phyloP scores from a whole-genome alignment of 805 yeast species.

The Wickerhamiella allomyrinae region DNA sequence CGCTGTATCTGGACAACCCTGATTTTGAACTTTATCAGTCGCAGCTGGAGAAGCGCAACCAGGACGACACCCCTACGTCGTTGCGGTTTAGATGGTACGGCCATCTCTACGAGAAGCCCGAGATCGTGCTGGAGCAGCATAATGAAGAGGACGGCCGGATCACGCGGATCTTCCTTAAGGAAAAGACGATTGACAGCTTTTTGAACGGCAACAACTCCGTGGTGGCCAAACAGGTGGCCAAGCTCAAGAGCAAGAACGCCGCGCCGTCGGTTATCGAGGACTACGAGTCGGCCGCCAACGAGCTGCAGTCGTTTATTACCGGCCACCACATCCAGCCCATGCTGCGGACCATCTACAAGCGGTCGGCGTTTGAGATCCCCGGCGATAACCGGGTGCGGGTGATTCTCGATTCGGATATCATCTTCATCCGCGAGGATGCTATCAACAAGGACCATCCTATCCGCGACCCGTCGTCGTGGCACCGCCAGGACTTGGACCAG shows the following conservation, averaged over 20 bases:
- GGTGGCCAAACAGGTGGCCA: constrained; percentile 40
- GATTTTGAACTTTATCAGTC: constrained; percentile 75
- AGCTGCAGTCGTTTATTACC: constrained; percentile 46
- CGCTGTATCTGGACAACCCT: constrained; percentile 75
- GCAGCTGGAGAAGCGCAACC: constrained; percentile 48
- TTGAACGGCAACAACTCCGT: constrained; percentile 36
- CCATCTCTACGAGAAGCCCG: constrained; percentile 56
- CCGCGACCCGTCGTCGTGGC: constrained; percentile 84
- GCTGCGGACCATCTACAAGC: constrained; percentile 69
- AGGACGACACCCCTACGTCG: constrained; percentile 45
- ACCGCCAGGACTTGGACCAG: constrained; percentile 73
- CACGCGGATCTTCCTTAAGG: constrained; percentile 55
- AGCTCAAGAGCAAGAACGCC: constrained; percentile 49
- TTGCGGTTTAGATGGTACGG: constrained; percentile 88
- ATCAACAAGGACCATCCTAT: constrained; percentile 76
- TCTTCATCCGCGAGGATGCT: constrained; percentile 80
- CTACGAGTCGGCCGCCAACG: constrained; percentile 40
- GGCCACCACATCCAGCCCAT: constrained; percentile 67
- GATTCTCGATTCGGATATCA: constrained; percentile 75
- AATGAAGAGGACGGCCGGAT: constrained; percentile 32
- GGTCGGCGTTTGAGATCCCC: constrained; percentile 96
- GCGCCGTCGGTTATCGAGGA: constrained; percentile 38
- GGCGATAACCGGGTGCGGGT: constrained; percentile 90
- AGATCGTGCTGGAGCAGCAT: constrained; percentile 69
- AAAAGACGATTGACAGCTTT: constrained; percentile 66